phyloP scores from a whole-genome alignment of 2,329 filamentous ascomycete genomes.

The Apiospora arundinis region DNA sequence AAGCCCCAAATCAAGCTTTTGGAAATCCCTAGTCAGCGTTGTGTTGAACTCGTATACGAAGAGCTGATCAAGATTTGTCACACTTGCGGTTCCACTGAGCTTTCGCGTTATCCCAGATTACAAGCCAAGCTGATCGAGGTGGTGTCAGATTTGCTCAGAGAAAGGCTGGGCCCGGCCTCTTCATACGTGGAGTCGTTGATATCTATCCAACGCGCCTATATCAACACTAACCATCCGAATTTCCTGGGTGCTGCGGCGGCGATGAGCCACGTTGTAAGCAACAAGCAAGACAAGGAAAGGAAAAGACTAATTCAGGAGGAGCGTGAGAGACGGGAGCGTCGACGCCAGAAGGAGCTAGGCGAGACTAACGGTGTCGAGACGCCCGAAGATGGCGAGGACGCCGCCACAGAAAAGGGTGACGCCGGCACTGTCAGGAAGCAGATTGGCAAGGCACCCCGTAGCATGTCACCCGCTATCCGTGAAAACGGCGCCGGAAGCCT shows the following conservation, averaged over 20 bases:
- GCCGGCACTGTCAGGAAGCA: slow-evolving; percentile 67
- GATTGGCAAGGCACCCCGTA: slow-evolving; percentile 67
- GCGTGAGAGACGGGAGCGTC: slow-evolving; percentile 81
- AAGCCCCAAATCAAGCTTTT: slow-evolving; percentile 98
- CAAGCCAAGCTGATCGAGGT: slow-evolving; percentile 98
- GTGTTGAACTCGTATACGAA: slow-evolving; percentile 97
- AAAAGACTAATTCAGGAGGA: slow-evolving; percentile 82
- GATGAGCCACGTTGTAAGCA: slow-evolving; percentile 95
- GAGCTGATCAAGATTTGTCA: slow-evolving; percentile 99
- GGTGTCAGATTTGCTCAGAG: slow-evolving; percentile 91
- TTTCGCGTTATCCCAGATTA: slow-evolving; percentile 87
- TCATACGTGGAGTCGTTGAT: slow-evolving; percentile 95
- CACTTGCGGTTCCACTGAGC: slow-evolving; percentile 93
- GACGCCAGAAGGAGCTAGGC: slow-evolving; percentile 82
- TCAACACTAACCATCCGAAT: slow-evolving; percentile 99
- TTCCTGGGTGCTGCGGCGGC: slow-evolving; percentile 95
- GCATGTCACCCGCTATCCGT: slow-evolving; percentile 81
- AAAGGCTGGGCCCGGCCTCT: slow-evolving; percentile 88
- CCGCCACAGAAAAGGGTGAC: slow-evolving; percentile 60
- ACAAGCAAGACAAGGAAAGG: slow-evolving; percentile 92
- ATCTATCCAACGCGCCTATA: slow-evolving; percentile 96
- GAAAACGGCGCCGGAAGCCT: slow-evolving; percentile 75
- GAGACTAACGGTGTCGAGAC: slow-evolving; percentile 75
- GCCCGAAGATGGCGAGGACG: slow-evolving; percentile 70
- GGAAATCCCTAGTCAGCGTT: slow-evolving; percentile 92